Evolutionary conservation across 1,284 basidiomycete genomes (phyloP), one percentile per base, ranked within the genome.

Genomic region (Apiotrichum domesticum): DNA sequence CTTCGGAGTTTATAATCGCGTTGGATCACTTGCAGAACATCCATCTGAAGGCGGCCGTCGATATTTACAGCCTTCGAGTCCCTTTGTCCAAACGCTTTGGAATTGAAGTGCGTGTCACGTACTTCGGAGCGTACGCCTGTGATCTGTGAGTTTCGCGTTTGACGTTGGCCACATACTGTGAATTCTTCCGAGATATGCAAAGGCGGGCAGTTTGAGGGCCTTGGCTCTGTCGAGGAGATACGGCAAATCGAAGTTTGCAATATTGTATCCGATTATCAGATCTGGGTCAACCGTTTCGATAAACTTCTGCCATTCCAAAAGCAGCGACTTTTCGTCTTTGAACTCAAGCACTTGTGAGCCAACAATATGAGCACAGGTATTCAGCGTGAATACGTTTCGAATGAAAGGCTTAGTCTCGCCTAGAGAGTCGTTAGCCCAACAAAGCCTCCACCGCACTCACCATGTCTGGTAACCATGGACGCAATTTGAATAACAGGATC

Each of bases 401-500:
- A 97, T 86, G 75, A 97, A 97, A 0, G 93, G 94, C 58, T 90
- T 86, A 41, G 79, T 80, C 69, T 96, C 93, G 64, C 93, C 92
- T 91, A 60, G 5, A 10, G n/a, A 15, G 42, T 52, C 39, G 56
- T 69, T 42, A 3, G 66, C 55, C 5, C n/a, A 14, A n/a, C 3
- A 6, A 21, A 21, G 21, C 21, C 21, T 35, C n/a, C 8, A 10
- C 8, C 13, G 6, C 8, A 62, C 77, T 37, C 56, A 90, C 92
- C 92, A 82, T 97, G 94, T 2, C 87, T 81, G 35, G 92, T 96
- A 1, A 97, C 93, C 93, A 97, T 96, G 71, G 91, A 94, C 1
- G 93, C 93, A 57, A 97, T 96, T 68, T 97, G 93, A 66, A 97
- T 97, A 57, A 97, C 90, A 3, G 93, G 93, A 72, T 97, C 93